Percentiles rank a stretch among this genome's conserved stretches.
phyloP scores from a whole-genome alignment of 129 eudicot species.

The Helichrysum umbraculigerum region DNA sequence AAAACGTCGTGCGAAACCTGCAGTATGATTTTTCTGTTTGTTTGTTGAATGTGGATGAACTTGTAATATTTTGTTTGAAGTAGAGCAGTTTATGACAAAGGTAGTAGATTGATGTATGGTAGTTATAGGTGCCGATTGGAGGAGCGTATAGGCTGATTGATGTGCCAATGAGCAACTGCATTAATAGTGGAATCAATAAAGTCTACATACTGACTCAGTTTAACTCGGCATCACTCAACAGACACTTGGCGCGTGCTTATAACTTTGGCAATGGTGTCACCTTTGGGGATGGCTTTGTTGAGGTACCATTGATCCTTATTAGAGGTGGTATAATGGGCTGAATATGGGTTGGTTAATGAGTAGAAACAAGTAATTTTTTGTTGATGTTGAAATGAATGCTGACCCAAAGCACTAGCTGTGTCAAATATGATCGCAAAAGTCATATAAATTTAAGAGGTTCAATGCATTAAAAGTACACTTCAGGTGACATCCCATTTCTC shows the following conservation, averaged over 20 bases:
- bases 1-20: constrained; percentile 91
- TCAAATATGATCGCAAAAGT: not conserved
- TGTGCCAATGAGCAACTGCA: constrained; percentile 98
- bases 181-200: constrained; percentile 91
- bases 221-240: constrained; percentile 91
- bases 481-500: not conserved
- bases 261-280: constrained; percentile 68
- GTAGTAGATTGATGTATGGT: constrained; percentile 26
- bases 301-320: constrained; percentile 43
- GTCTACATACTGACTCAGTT: constrained; percentile 91
- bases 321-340: not conserved
- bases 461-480: not conserved
- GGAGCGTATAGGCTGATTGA: constrained; percentile 94
- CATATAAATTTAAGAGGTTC: not conserved
- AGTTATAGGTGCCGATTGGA: constrained; percentile 83
- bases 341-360: not conserved
- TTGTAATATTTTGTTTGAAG: not conserved
- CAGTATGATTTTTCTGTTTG: constrained; percentile 45
- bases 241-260: constrained; percentile 89
- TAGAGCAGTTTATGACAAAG: constrained; percentile 13
- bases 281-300: constrained; percentile 88
- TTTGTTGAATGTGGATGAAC: not conserved
- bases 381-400: not conserved
- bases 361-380: not conserved
- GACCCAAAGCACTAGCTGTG: not conserved